These are phyloP conservation scores for Lipomyces yamanashiensis DNA, from an alignment of 805 yeast species.

Conservation along the genomic window DNA sequence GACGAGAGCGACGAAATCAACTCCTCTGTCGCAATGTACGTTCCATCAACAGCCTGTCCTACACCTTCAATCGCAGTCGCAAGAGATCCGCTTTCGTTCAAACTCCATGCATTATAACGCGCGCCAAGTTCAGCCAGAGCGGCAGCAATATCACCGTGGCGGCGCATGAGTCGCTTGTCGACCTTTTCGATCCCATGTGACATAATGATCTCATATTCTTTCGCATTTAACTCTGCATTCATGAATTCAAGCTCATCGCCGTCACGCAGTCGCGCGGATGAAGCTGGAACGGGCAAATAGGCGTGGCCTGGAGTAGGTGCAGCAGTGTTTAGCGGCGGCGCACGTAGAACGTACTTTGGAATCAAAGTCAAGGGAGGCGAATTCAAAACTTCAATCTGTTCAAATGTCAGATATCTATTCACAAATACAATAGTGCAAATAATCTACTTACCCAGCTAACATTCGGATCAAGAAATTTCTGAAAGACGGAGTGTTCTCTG, in stretches of 20 bases:
- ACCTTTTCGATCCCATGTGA: constrained; percentile 59
- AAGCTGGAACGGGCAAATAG: constrained; percentile 64
- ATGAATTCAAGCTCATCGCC: constrained; percentile 51
- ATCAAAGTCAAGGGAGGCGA: constrained; percentile 60
- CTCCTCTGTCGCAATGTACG: constrained; percentile 56
- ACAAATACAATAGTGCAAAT: not conserved
- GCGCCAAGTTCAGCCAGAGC: constrained; percentile 82
- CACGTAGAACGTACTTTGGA: constrained; percentile 58
- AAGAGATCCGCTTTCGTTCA: constrained; percentile 51
- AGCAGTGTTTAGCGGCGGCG: constrained; percentile 66
- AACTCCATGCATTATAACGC: constrained; percentile 61
- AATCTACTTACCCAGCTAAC: constrained; percentile 62
- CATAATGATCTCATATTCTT: constrained; percentile 54
- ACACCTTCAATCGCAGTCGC: constrained; percentile 73
- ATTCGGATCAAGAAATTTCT: constrained; percentile 82
- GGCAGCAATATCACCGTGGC: constrained; percentile 61
- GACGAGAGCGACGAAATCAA: constrained; percentile 59
- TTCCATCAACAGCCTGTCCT: constrained; percentile 82
- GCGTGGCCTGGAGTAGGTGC: constrained; percentile 63
- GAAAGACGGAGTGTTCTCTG: constrained; percentile 63
- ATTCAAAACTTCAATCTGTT: constrained; percentile 61
- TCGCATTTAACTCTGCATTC: constrained; percentile 51
- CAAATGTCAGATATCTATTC: not conserved
- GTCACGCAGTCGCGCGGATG: constrained; percentile 46
- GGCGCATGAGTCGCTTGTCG: constrained; percentile 59